Base-by-base conservation (phyloP, 2,329 filamentous ascomycete genomes). In the Paecilomyces sp. region DNA sequence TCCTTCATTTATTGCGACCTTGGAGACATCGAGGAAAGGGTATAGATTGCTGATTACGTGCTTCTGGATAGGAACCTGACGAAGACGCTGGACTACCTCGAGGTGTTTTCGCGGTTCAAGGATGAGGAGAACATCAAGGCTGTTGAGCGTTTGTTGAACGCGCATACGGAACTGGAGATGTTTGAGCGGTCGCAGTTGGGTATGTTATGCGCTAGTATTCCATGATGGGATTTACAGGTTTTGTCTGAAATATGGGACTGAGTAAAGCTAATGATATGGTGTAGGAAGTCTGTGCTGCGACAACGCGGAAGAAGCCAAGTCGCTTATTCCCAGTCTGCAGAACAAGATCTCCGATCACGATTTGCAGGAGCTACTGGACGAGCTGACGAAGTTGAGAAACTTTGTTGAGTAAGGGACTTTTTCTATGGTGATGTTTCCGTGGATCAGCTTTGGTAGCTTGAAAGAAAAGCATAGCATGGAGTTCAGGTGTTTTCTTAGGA, bases 71-170 rank as follows among this genome's bases (percentile, higher is more conserved):
- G 74, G 56, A 92, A 92, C 75, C 83, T 96, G 59, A 87, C 85
- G 63, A 92, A 96, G 75, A 97, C 93, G 28, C 84, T 92, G 65
- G 91, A 92, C 71, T 97, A 99, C 77, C 86, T 97, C 58, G 92
- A 96, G 69, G 87, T 92, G 63, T 99, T 99, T 77, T 89, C 92
- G 18, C 90, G 94, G 36, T 97, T 97, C 83, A 96, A 96, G 79
- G 88, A 92, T 69, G 92, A 93, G 74, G 91, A 96, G 75, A 94
- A 94, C 66, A 90, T 96, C 71, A 90, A 96, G 78, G 90, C 91
- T n/a, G 91, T 97, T 33, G 92, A 96, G 77, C 86, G 91, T 61
- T 80, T 97, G 67, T 83, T 97, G 64, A 89, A 89, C 66, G 85
- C 88, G 60, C 89, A 91, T 71, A 77, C 75, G 28, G 86, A 91